Base-by-base conservation (phyloP, 768 basidiomycete genomes). In the Suillus placidus region DNA sequence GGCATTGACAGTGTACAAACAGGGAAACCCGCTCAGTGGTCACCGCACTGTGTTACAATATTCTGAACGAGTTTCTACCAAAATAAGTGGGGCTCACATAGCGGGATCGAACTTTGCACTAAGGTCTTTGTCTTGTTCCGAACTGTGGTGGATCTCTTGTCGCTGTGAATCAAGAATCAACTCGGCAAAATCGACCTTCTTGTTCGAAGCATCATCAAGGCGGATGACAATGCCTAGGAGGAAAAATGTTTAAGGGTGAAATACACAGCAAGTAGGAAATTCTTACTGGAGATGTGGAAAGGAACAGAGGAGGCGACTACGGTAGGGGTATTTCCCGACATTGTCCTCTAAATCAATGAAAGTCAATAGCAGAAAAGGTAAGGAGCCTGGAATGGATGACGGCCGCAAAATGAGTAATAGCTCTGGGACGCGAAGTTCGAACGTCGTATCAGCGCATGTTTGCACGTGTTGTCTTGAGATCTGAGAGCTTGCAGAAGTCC, bases 271-370 rank as follows among this genome's bases (percentile, higher is more conserved):
- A 38, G 23, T 35, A 32, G 9, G 30, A 37, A n/a, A 45, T 32
- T n/a, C 30, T 45, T 35, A 62, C 49, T 62, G 6, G 30, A 45
- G 23, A 52, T 65, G 14, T 26, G 45, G 18, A 62, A 20, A 26
- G 23, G 47, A 23, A 23, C 23, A 49, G 49, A 57, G 1, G n/a
- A 37, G 4, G 13, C 16, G 6, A 9, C 56, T 26, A 23, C 5
- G 23, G 8, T 18, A 10, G 23, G 1, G 2, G 37, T 16, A 18
- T 18, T 26, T 26, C 18, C 56, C 2, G 30, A 32, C 51, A 52
- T 52, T 5, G 16, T 32, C 30, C 6, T 7, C 23, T 6, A 12
- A 47, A 4, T 43, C 42, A 1, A 43, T 18, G 18, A 8, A 10
- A 47, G n/a, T 30, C 49, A 8, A 52, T 18, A 14, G 30, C 6